Percentiles rank a stretch among this genome's conserved stretches.
phyloP scores from a whole-genome alignment of 2,329 filamentous ascomycete genomes.

The Ascochyta koolunga region DNA sequence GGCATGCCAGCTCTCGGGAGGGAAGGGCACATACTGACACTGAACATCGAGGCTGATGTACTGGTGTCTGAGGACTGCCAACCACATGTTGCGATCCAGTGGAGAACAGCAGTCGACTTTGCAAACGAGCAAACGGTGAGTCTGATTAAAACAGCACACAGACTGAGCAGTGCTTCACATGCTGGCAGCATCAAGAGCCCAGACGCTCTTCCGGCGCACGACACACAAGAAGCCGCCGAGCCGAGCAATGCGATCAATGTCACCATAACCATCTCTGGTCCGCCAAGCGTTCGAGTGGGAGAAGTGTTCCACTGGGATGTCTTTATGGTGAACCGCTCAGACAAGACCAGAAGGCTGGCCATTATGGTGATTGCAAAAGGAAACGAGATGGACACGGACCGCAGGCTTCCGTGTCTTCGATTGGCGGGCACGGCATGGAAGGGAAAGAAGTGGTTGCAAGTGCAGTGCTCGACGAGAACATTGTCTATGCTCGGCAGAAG shows the following conservation, averaged over 20 bases:
- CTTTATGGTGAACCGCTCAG: slow-evolving; percentile 75
- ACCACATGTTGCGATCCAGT: slow-evolving; percentile 68
- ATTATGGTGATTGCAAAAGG: slow-evolving; percentile 71
- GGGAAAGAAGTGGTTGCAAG: slow-evolving; percentile 59
- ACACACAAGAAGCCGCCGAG: slow-evolving; percentile 13
- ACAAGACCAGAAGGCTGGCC: slow-evolving; percentile 69
- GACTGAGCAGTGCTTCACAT: slow-evolving; percentile 37
- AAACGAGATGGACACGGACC: slow-evolving; percentile 57
- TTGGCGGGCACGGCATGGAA: slow-evolving; percentile 34
- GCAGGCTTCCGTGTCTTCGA: slow-evolving; percentile 53
- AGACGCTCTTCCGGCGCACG: slow-evolving; percentile 36
- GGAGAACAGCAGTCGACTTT: slow-evolving; percentile 74
- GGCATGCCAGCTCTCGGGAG: slow-evolving; percentile 54
- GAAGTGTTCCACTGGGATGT: slow-evolving; percentile 74
- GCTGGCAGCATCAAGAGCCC: slow-evolving; percentile 31
- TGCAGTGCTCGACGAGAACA: slow-evolving; percentile 73
- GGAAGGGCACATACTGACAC: slow-evolving; percentile 55
- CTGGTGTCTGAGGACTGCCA: slow-evolving; percentile 63
- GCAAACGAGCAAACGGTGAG: slow-evolving; percentile 55
- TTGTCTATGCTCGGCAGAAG: slow-evolving; percentile 73
- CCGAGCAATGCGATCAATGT: slow-evolving; percentile 65
- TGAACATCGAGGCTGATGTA: slow-evolving; percentile 66
- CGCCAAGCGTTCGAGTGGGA: slow-evolving; percentile 65
- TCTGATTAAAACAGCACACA: slow-evolving; percentile 38
- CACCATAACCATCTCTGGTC: slow-evolving; percentile 75